phyloP scores from a whole-genome alignment of 495 filamentous ascomycete species.

The Penicillium lagena region DNA sequence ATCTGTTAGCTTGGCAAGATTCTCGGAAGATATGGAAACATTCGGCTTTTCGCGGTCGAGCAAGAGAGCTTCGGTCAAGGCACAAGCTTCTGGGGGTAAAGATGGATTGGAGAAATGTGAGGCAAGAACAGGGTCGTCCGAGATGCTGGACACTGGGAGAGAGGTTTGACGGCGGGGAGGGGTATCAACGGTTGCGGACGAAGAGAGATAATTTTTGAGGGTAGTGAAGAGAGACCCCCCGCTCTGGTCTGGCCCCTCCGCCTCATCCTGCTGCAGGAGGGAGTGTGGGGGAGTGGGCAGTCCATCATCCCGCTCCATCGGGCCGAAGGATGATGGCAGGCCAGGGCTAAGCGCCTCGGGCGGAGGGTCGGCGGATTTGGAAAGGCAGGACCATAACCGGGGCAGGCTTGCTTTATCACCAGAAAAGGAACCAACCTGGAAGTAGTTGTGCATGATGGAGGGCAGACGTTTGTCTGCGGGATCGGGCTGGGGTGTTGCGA shows the following conservation, averaged over 20 bases:
- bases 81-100: constrained; percentile 49
- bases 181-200: constrained; percentile 23
- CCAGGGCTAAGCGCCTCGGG: constrained; percentile 3
- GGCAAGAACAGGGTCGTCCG: constrained; percentile 62
- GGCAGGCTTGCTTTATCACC: constrained; percentile 47
- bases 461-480: constrained; percentile 84
- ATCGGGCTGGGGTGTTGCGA: constrained; percentile 84
- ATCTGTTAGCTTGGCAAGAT: constrained; percentile 80
- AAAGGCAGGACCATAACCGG: constrained; percentile 35
- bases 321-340: constrained; percentile 21
- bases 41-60: constrained; percentile 45
- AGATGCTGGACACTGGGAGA: constrained; percentile 58
- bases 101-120: constrained; percentile 72
- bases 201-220: constrained; percentile 37
- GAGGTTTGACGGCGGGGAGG: constrained; percentile 46
- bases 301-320: constrained; percentile 34
- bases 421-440: constrained; percentile 83
- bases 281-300: constrained; percentile 41
- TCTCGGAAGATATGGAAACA: constrained; percentile 53
- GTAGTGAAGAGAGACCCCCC: constrained; percentile 33
- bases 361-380: constrained; percentile 14
- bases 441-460: constrained; percentile 89
- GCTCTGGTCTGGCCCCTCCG: constrained; percentile 30
- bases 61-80: constrained; percentile 46
- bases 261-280: constrained; percentile 36